phyloP scores from a whole-genome alignment of 225 moss, liverwort and hornwort species.

The Sphagnum contortum region DNA sequence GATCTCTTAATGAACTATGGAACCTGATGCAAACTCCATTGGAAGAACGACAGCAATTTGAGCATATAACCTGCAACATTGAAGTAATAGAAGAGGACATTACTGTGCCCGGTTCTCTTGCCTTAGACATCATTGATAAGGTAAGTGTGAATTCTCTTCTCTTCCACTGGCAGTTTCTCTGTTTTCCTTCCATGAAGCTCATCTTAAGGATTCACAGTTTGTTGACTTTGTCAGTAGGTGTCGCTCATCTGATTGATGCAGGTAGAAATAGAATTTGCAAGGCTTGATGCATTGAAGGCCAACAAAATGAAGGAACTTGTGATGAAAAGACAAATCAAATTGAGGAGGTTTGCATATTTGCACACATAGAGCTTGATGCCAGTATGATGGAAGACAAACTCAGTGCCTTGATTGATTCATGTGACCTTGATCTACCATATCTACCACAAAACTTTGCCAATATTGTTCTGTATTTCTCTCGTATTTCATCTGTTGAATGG shows the following conservation, averaged over 20 bases:
- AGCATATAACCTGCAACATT: conserved; percentile 51
- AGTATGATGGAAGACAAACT: conserved; percentile 61
- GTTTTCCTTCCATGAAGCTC: too few species aligned
- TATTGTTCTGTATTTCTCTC: conserved; percentile 2
- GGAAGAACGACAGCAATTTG: conserved; percentile 43
- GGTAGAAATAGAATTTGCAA: conserved; percentile 83
- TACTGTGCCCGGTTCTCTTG: conserved; percentile 33
- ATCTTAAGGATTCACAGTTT: too few species aligned
- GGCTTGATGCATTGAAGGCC: conserved; percentile 59
- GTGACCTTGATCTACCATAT: conserved; percentile 10
- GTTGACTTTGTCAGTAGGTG: too few species aligned
- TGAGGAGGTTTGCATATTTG: conserved; percentile 77
- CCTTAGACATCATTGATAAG: conserved; percentile 49
- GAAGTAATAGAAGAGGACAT: conserved; percentile 44
- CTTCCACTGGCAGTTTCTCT: too few species aligned
- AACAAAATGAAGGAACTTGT: conserved; percentile 97
- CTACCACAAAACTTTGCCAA: neutral
- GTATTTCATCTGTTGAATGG: neutral
- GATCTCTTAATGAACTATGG: conserved; percentile 54
- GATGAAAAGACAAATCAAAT: conserved; percentile 68
- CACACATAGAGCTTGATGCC: conserved; percentile 78
- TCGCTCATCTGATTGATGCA: too few species aligned
- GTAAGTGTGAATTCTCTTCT: too few species aligned
- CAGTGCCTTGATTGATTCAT: conserved; percentile 76
- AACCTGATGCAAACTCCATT: conserved; percentile 56